Conservation (phyloP, 257 asterid species). For the Solanum appendiculatum region DNA sequence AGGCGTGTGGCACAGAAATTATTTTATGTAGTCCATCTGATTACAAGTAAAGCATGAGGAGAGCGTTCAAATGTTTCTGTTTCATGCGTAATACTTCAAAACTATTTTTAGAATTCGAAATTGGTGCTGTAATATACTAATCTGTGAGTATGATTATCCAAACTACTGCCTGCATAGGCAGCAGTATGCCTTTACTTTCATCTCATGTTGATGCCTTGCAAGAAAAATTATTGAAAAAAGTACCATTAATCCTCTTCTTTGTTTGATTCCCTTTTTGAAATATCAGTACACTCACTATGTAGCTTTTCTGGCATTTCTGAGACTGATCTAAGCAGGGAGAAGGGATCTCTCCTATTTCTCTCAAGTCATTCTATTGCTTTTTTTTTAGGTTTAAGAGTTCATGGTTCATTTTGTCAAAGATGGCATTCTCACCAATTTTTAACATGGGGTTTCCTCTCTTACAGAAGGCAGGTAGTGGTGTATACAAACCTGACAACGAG, state of each 20-base stretch:
- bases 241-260: not conserved
- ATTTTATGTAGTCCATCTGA: not conserved
- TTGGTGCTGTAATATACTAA: not conserved
- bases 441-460: slow-evolving; percentile 10
- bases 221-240: not conserved
- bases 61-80: not conserved
- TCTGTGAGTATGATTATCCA: not conserved
- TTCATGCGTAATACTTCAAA: not conserved
- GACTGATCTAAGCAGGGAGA: not conserved
- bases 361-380: not conserved
- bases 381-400: not conserved
- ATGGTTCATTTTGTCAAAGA: not conserved
- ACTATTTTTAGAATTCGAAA: not conserved
- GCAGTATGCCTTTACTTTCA: not conserved
- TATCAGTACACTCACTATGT: not conserved
- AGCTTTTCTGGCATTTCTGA: not conserved
- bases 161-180: not conserved
- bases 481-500: slow-evolving; percentile 55
- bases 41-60: not conserved
- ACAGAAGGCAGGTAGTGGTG: slow-evolving; percentile 38
- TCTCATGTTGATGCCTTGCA: not conserved
- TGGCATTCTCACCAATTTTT: not conserved
- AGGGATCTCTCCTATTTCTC: not conserved
- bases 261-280: not conserved
- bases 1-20: not conserved